phyloP scores from a whole-genome alignment of 2,329 filamentous ascomycete species.

The Talaromyces sp. region DNA sequence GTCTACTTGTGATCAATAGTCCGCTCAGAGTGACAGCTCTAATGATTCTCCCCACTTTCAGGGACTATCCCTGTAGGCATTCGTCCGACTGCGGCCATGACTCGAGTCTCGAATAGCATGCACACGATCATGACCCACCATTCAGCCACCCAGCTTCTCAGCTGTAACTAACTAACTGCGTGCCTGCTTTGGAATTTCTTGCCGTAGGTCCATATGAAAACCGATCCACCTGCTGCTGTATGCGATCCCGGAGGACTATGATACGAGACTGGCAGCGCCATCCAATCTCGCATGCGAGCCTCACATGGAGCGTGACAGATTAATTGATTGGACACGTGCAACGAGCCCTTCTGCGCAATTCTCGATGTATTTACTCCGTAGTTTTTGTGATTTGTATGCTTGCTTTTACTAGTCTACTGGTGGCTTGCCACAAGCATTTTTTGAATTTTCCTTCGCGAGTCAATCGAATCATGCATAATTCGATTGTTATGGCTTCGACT shows the following conservation, averaged over 20 bases:
- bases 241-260: background rate
- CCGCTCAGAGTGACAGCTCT: background rate
- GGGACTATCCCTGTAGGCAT: background rate
- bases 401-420: background rate
- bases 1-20: background rate
- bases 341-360: no score
- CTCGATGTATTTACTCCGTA: background rate
- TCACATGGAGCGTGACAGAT: background rate
- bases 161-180: no score
- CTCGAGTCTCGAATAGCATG: no score
- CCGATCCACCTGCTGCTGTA: background rate
- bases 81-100: background rate
- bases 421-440: background rate
- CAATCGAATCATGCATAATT: background rate
- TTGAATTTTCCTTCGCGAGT: background rate
- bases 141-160: slow-evolving; percentile 6
- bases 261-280: background rate
- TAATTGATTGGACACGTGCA: background rate
- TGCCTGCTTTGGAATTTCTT: background rate
- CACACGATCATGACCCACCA: background rate
- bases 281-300: background rate
- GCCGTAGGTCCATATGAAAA: background rate
- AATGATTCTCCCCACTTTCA: background rate
- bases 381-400: background rate
- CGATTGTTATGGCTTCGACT: no score